These are phyloP conservation scores for Trichopus zeylanicus DNA, from an alignment of 116 monocot species.

Conservation along the genomic window DNA sequence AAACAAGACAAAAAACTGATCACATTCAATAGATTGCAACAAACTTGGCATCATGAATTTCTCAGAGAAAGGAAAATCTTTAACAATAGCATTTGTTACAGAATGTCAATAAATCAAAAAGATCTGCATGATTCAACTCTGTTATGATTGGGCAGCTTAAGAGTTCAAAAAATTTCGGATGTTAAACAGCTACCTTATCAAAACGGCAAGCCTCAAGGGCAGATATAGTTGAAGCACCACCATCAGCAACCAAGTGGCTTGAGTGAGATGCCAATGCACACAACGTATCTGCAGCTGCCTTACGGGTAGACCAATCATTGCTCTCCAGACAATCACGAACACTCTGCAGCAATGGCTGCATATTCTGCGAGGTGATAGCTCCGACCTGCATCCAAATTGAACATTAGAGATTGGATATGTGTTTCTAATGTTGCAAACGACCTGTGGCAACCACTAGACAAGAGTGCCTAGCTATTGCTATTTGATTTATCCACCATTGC, in stretches of 20 bases:
- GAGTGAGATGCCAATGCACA: slow-evolving; percentile 58
- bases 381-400: no score
- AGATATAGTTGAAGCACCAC: slow-evolving; percentile 47
- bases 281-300: slow-evolving; percentile 89
- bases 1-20: not conserved
- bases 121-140: not conserved
- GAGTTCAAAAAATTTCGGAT: not conserved
- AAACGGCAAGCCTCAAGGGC: slow-evolving; percentile 87
- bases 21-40: not conserved
- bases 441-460: no score
- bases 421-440: no score
- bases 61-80: not conserved
- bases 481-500: no score
- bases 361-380: slow-evolving; percentile 67
- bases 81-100: not conserved
- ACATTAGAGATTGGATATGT: no score
- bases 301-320: slow-evolving; percentile 90
- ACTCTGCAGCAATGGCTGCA: slow-evolving; percentile 64
- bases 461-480: no score
- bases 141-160: not conserved
- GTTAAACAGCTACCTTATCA: slow-evolving; percentile 59
- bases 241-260: slow-evolving; percentile 60
- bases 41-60: not conserved
- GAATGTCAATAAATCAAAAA: not conserved
- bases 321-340: slow-evolving; percentile 85